Evolutionary conservation across 2,329 filamentous ascomycete species (phyloP).

Genomic region (Aspergillus thermomutatus): DNA sequence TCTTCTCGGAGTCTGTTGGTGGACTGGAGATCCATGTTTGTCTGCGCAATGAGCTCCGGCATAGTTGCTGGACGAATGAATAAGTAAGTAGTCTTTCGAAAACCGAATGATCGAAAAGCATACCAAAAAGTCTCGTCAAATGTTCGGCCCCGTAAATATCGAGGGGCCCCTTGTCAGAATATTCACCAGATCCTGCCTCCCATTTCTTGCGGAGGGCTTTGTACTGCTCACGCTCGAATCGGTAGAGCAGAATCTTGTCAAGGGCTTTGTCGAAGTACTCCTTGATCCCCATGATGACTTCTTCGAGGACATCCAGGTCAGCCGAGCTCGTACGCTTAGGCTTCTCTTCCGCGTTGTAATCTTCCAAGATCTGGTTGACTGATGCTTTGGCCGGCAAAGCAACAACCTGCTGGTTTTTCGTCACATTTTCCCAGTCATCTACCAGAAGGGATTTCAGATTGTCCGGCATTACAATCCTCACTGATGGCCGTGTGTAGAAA

Average conservation of each 20-base stretch:
- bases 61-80: constrained; percentile 64
- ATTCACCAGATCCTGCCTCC: constrained; percentile 59
- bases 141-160: constrained; percentile 95
- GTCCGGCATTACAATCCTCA: constrained; percentile 84
- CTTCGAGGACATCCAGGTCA: constrained; percentile 81
- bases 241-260: constrained; percentile 85
- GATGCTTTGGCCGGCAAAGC: constrained; percentile 74
- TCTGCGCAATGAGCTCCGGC: constrained; percentile 91
- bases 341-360: constrained; percentile 71
- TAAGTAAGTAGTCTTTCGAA: constrained; percentile 4
- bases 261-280: constrained; percentile 94
- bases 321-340: constrained; percentile 61
- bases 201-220: constrained; percentile 71
- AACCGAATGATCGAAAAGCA: constrained; percentile 24
- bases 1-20: constrained; percentile 87
- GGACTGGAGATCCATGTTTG: constrained; percentile 94
- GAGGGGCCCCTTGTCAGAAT: constrained; percentile 66
- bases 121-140: constrained; percentile 83
- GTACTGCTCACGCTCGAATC: constrained; percentile 89
- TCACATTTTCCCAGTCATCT: constrained; percentile 98
- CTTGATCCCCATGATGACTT: constrained; percentile 78
- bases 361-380: constrained; percentile 72
- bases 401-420: constrained; percentile 88
- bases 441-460: constrained; percentile 88
- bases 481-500: constrained; percentile 78